Conservation (phyloP, 192 early-diverging fungal species). For the Rhizoclosmatium globosum region DNA sequence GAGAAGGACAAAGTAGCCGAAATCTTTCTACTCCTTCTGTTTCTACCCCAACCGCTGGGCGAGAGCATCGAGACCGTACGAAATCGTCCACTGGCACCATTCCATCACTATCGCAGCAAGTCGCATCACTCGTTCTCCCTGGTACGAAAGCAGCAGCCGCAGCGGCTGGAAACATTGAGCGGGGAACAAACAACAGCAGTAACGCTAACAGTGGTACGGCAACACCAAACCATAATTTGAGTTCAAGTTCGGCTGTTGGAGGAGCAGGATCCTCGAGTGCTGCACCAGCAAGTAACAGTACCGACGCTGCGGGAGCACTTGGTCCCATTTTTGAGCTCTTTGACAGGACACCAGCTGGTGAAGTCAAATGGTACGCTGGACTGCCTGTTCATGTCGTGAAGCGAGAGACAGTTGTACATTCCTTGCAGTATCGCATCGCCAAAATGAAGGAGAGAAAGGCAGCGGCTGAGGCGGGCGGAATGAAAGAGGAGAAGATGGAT, state of each 20-base stretch:
- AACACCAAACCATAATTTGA: neutral
- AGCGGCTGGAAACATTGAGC: neutral
- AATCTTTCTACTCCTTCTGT: neutral
- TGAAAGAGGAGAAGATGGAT: neutral
- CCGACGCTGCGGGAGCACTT: constrained; percentile 3
- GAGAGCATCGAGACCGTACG: neutral
- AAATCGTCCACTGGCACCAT: neutral
- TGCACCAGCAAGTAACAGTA: neutral
- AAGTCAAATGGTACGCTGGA: constrained; percentile 58
- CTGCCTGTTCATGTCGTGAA: constrained; percentile 57
- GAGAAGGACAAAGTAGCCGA: too few relatives aligned
- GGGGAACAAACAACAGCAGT: neutral
- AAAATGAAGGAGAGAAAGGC: constrained; percentile 38
- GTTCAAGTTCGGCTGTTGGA: neutral
- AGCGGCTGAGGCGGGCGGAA: neutral
- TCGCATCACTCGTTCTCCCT: constrained; percentile 23
- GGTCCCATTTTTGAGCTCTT: constrained; percentile 41
- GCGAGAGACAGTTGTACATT: constrained; percentile 39
- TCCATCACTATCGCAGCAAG: constrained; percentile 31
- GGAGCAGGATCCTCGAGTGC: neutral
- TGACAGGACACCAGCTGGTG: constrained; percentile 44
- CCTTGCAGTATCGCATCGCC: constrained; percentile 46
- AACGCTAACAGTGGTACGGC: constrained; percentile 6
- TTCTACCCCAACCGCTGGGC: neutral
- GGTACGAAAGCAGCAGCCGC: constrained; percentile 14